Conservation (phyloP, 441 rosid species). For the Theobroma grandiflorum region DNA sequence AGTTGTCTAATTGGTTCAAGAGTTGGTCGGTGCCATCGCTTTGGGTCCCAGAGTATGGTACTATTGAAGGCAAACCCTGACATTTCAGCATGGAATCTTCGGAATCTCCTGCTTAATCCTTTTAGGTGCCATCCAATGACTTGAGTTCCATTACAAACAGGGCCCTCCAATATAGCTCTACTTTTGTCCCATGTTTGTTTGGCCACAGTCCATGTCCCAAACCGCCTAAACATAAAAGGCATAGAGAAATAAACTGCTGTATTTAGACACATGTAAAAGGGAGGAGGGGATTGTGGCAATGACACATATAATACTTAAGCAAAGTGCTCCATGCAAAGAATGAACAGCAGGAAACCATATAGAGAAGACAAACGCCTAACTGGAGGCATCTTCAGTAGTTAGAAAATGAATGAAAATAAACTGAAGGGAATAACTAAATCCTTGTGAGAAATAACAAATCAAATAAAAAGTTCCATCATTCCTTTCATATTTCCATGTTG, state of each 20-base stretch:
- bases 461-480: neutral
- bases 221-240: constrained; percentile 45
- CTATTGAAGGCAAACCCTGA: constrained; percentile 76
- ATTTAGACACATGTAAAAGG: constrained; percentile 2
- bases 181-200: constrained; percentile 42
- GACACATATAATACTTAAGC: constrained; percentile 22
- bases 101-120: constrained; percentile 38
- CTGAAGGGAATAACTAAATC: neutral
- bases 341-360: neutral
- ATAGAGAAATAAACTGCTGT: neutral
- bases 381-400: neutral
- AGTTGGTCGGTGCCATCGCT: constrained; percentile 66
- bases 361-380: neutral
- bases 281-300: constrained; percentile 3
- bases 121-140: constrained; percentile 70
- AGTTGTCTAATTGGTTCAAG: constrained; percentile 59
- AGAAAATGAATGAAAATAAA: too few relatives aligned
- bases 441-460: neutral
- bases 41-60: constrained; percentile 72
- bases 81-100: constrained; percentile 65
- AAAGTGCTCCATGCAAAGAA: constrained; percentile 7
- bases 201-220: constrained; percentile 71
- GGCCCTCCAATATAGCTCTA: constrained; percentile 52
- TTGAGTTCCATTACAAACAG: constrained; percentile 60
- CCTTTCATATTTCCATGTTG: neutral